Evolutionary conservation across 148 eudicot species (phyloP).

Genomic region (Nepenthes gracilis): DNA sequence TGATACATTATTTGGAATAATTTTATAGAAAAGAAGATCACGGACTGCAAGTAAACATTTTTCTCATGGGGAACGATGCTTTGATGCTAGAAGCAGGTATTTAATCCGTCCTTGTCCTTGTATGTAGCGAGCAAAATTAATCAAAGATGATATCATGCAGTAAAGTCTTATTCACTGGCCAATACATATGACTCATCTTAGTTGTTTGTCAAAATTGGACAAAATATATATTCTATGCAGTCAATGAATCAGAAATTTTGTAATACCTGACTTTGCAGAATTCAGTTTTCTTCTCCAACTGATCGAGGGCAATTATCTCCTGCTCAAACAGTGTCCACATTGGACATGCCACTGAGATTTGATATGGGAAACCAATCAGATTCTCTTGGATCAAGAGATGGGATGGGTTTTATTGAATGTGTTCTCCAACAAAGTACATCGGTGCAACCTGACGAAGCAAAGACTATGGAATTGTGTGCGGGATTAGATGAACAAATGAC

Average conservation of each 20-base stretch:
- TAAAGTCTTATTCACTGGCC: too few relatives aligned
- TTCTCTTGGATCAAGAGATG: conserved; percentile 47
- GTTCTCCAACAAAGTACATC: conserved; percentile 39
- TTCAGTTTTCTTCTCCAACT: conserved; percentile 31
- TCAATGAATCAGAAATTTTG: conserved; percentile 5
- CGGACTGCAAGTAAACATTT: conserved; percentile 27
- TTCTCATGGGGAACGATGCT: conserved; percentile 26
- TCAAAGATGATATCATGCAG: too few relatives aligned
- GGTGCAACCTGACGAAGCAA: conserved; percentile 23
- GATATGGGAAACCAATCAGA: conserved; percentile 38
- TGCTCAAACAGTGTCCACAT: conserved; percentile 38
- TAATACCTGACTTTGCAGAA: conserved; percentile 29
- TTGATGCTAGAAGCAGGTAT: conserved; percentile 57
- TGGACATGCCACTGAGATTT: conserved; percentile 35
- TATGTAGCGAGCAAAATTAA: too few relatives aligned
- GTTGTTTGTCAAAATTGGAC: neutral
- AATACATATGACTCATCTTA: neutral
- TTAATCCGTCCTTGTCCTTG: neutral
- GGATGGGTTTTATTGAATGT: conserved; percentile 36
- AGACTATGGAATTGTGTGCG: conserved; percentile 26
- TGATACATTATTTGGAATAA: conserved; percentile 1
- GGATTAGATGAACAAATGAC: conserved; percentile 14
- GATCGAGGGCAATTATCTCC: conserved; percentile 36
- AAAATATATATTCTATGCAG: neutral
- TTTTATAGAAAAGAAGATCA: conserved; percentile 59